phyloP scores from a whole-genome alignment of 148 eudicot genomes.

The Rhododendron henanense region DNA sequence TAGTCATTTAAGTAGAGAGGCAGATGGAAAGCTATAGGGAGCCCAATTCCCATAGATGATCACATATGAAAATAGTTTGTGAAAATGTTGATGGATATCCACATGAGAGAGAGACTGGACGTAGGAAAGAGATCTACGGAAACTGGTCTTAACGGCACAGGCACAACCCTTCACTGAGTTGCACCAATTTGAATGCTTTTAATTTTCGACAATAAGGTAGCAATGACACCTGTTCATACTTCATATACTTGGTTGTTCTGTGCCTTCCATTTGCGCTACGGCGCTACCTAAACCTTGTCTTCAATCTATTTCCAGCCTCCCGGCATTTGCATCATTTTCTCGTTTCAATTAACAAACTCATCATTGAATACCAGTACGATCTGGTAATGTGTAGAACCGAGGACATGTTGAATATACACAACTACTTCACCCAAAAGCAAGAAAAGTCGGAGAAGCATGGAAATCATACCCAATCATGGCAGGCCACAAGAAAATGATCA shows the following conservation, averaged over 20 bases:
- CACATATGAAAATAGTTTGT: neutral
- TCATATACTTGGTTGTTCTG: neutral
- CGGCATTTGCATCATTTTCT: neutral
- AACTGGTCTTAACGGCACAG: neutral
- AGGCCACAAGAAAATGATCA: constrained; percentile 78
- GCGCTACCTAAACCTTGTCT: neutral
- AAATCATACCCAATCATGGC: constrained; percentile 85
- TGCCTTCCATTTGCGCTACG: neutral
- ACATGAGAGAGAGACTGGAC: neutral
- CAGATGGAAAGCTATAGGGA: neutral
- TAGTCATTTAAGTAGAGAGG: neutral
- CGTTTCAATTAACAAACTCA: neutral
- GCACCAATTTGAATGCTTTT: neutral
- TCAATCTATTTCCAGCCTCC: neutral
- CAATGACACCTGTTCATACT: neutral
- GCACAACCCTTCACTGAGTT: neutral
- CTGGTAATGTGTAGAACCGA: neutral
- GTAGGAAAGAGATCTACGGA: neutral
- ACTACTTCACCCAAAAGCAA: neutral
- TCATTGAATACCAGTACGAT: neutral
- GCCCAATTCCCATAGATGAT: neutral
- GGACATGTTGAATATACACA: neutral
- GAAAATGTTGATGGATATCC: neutral
- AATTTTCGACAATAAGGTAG: neutral
- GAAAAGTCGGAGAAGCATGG: neutral